A percentile compares a stretch with the other conserved stretches of the same genome.
Evolutionary conservation across 345 rosid species (phyloP).

Genomic region (Eucalyptus pauciflora): DNA sequence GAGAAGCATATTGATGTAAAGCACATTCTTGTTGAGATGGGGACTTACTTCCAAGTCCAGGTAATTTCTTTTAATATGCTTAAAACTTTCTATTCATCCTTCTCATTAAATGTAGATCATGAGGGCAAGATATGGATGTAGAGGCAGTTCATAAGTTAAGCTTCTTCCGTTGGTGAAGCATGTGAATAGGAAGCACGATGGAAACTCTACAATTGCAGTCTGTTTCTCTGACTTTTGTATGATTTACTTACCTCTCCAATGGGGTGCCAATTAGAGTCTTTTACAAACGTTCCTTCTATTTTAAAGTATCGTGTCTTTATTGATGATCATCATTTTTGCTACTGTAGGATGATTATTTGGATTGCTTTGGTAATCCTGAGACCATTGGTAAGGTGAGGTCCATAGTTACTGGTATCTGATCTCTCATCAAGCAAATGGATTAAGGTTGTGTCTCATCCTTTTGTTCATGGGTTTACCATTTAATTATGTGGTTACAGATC

Average conservation of each 20-base stretch:
- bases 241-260: not conserved
- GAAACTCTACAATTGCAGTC: not conserved
- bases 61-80: conserved; percentile 5
- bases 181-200: not conserved
- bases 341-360: conserved; percentile 73
- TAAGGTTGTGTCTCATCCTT: not conserved
- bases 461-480: not conserved
- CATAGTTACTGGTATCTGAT: not conserved
- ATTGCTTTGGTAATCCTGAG: conserved; percentile 71
- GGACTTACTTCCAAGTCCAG: conserved; percentile 81
- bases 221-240: not conserved
- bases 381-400: conserved; percentile 63
- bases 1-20: conserved; percentile 53
- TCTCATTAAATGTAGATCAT: not conserved
- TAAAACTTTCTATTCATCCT: not conserved
- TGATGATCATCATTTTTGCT: not conserved
- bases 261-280: not conserved
- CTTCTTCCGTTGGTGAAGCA: not conserved
- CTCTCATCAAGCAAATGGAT: not conserved
- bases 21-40: conserved; percentile 64
- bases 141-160: not conserved
- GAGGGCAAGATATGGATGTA: not conserved
- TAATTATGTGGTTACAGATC: conserved; percentile 22
- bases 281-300: not conserved
- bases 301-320: not conserved